phyloP scores from a whole-genome alignment of 1,284 basidiomycete species.

The Boletus semigastroideus region DNA sequence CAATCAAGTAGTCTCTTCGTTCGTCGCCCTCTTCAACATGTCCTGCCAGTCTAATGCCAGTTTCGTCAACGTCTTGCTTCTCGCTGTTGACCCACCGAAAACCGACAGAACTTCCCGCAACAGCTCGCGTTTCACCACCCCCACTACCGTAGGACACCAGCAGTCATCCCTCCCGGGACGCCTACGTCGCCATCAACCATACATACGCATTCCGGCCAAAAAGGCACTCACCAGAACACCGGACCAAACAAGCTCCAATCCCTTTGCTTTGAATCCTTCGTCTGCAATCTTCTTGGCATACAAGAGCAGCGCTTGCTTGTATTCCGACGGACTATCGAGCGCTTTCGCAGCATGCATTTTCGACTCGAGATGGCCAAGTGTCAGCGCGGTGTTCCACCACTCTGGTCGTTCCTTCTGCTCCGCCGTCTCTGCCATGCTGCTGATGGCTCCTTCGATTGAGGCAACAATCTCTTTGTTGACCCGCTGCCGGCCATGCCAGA shows the following conservation, averaged over 20 bases:
- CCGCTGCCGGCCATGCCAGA: conserved; percentile 73
- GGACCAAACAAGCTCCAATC: conserved; percentile 88
- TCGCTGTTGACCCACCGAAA: conserved; percentile 68
- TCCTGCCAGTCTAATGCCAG: conserved; percentile 81
- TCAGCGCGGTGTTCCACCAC: conserved; percentile 80
- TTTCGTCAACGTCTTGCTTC: conserved; percentile 69
- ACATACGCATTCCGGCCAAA: conserved; percentile 5
- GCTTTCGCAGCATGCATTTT: conserved; percentile 69
- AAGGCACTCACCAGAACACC: conserved; percentile 67
- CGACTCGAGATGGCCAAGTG: conserved; percentile 83
- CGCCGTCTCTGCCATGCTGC: conserved; percentile 38
- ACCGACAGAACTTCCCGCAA: conserved; percentile 75
- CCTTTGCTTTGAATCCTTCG: conserved; percentile 82
- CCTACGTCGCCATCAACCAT: conserved; percentile 41
- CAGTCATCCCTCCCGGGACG: conserved; percentile 61
- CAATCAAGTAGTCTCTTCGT: conserved; percentile 39
- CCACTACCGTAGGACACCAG: conserved; percentile 69
- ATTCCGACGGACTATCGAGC: conserved; percentile 81
- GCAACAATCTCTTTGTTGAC: conserved; percentile 46
- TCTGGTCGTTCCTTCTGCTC: conserved; percentile 51
- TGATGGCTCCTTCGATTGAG: conserved; percentile 57
- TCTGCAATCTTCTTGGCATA: conserved; percentile 85
- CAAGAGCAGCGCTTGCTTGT: conserved; percentile 67
- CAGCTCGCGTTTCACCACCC: conserved; percentile 75
- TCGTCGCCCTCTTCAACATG: conserved; percentile 59